phyloP scores from a whole-genome alignment of 257 asterid species.

The Solanum infundibuliforme region DNA sequence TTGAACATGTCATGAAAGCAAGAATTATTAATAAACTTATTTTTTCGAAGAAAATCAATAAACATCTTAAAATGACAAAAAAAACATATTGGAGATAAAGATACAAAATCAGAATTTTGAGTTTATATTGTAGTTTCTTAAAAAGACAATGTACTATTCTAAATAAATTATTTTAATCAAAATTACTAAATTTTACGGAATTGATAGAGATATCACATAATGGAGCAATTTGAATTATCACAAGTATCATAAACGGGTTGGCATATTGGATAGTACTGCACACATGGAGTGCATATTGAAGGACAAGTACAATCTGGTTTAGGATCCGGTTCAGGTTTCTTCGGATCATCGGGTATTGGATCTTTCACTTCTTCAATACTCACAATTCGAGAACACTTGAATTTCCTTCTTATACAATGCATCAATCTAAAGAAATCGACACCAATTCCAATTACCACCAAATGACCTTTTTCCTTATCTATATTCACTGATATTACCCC shows the following conservation, averaged over 20 bases:
- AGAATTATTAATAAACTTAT: too few relatives aligned
- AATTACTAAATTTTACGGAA: too few relatives aligned
- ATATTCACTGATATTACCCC: constrained; percentile 15
- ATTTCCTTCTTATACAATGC: background rate
- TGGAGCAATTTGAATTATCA: background rate
- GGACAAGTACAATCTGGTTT: background rate
- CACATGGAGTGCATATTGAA: background rate
- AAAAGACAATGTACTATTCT: too few relatives aligned
- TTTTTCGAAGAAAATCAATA: too few relatives aligned
- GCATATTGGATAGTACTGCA: background rate
- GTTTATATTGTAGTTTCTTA: too few relatives aligned
- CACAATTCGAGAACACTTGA: background rate
- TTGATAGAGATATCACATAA: background rate
- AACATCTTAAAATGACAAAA: too few relatives aligned
- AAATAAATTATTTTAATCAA: too few relatives aligned
- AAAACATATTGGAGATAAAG: too few relatives aligned
- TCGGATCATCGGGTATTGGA: too few relatives aligned
- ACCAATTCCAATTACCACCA: constrained; percentile 29
- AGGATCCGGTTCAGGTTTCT: background rate
- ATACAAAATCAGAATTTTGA: too few relatives aligned
- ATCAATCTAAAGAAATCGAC: constrained; percentile 21
- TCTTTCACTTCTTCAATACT: background rate
- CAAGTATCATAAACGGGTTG: background rate
- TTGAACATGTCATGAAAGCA: too few relatives aligned
- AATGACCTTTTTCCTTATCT: background rate